Percentiles rank a stretch among this genome's conserved stretches.
These are phyloP conservation scores for Metschnikowia chrysomelidarum DNA, from an alignment of 805 yeast genomes.

Conservation along the genomic window DNA sequence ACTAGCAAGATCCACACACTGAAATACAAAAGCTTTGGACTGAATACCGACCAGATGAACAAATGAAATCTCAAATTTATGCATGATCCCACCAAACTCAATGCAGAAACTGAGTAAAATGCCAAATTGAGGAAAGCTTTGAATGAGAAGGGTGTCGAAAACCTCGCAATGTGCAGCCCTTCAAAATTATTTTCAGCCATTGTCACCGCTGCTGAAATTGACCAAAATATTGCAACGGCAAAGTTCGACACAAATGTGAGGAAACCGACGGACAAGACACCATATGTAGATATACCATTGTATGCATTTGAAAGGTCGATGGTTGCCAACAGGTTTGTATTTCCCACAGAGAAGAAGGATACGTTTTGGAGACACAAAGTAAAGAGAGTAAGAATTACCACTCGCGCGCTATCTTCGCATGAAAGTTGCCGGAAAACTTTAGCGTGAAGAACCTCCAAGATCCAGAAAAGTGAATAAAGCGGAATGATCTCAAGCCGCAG, in stretches of 20 bases:
- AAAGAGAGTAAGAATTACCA: slow-evolving; percentile 30
- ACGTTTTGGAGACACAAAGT: slow-evolving; percentile 64
- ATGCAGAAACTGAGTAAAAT: slow-evolving; percentile 60
- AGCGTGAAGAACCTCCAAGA: slow-evolving; percentile 23
- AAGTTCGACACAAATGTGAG: slow-evolving; percentile 83
- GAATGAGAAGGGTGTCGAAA: neutral
- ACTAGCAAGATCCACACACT: slow-evolving; percentile 68
- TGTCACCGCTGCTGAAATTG: slow-evolving; percentile 43
- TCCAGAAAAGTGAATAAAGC: slow-evolving; percentile 40
- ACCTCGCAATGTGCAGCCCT: slow-evolving; percentile 7
- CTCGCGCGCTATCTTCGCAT: slow-evolving; percentile 16
- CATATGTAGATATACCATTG: slow-evolving; percentile 77
- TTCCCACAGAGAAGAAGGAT: slow-evolving; percentile 83
- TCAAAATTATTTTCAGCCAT: slow-evolving; percentile 11
- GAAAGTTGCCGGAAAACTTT: too few species aligned
- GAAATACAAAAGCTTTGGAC: slow-evolving; percentile 84
- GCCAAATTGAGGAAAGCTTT: slow-evolving; percentile 37
- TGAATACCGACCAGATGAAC: slow-evolving; percentile 96
- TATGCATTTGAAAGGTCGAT: slow-evolving; percentile 90
- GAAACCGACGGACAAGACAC: slow-evolving; percentile 67
- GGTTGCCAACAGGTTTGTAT: slow-evolving; percentile 88
- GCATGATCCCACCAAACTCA: slow-evolving; percentile 67
- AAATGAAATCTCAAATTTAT: slow-evolving; percentile 74
- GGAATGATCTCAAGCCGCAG: slow-evolving; percentile 57
- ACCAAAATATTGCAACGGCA: slow-evolving; percentile 84